Conservation (phyloP, 176 grass and related monocot genomes). For the Canna indica region DNA sequence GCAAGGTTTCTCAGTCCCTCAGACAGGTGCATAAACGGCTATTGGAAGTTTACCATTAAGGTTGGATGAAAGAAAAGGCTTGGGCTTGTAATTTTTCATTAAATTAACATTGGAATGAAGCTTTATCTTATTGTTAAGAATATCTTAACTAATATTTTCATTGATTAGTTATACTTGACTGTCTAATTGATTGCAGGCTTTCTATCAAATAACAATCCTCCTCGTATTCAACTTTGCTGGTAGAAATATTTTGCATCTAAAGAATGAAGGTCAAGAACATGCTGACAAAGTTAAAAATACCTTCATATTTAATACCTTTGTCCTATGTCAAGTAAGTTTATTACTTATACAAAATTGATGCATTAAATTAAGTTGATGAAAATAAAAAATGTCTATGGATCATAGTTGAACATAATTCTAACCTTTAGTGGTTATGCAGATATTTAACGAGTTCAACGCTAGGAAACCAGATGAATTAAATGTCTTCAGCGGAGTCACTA, state of each 20-base stretch:
- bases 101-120: no score
- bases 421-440: conserved; percentile 20
- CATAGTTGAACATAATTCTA: not conserved
- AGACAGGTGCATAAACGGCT: no score
- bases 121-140: not conserved
- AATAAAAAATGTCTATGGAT: not conserved
- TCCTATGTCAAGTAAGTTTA: conserved; percentile 71
- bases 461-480: conserved; percentile 78
- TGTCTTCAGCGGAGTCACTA: conserved; percentile 60
- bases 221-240: conserved; percentile 79
- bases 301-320: conserved; percentile 97
- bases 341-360: not conserved
- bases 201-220: conserved; percentile 72
- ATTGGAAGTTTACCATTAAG: no score
- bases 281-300: conserved; percentile 80
- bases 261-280: conserved; percentile 44
- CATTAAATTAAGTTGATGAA: not conserved
- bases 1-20: no score
- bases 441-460: conserved; percentile 88
- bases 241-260: conserved; percentile 50
- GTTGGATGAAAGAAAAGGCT: no score
- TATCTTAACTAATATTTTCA: not conserved
- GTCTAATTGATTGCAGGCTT: conserved; percentile 42
- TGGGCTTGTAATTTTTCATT: no score
- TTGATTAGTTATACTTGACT: not conserved